Evolutionary conservation across 2,329 filamentous ascomycete genomes (phyloP).

Genomic region (Apiospora hydei): DNA sequence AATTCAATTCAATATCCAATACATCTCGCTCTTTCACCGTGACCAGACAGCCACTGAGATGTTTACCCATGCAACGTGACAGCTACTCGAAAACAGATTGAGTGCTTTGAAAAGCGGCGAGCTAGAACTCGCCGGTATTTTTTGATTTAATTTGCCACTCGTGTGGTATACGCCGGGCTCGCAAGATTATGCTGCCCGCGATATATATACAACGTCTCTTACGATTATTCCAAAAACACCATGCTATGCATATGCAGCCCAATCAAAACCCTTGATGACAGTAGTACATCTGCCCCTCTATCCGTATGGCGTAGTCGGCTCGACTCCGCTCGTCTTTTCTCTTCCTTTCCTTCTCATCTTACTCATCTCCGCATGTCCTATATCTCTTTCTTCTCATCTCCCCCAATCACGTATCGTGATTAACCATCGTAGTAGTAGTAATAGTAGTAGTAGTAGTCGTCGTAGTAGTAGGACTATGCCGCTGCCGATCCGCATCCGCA

Average conservation of each 20-base stretch:
- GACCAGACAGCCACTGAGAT: too few relatives aligned
- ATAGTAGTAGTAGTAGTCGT: too few relatives aligned
- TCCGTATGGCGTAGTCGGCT: not conserved
- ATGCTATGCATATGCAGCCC: slow-evolving; percentile 17
- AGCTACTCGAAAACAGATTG: too few relatives aligned
- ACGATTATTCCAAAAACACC: not conserved
- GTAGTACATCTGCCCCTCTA: not conserved
- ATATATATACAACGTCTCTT: too few relatives aligned
- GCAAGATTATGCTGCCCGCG: not conserved
- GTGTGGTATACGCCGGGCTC: not conserved
- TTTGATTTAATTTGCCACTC: not conserved
- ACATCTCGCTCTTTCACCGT: not conserved
- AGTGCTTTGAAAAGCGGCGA: not conserved
- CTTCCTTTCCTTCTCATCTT: not conserved
- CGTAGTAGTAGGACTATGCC: too few relatives aligned
- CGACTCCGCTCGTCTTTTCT: not conserved
- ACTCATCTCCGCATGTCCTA: too few relatives aligned
- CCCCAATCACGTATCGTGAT: not conserved
- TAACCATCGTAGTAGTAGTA: not conserved
- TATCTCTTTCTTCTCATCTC: too few relatives aligned
- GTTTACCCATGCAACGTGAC: too few relatives aligned
- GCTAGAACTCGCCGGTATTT: not conserved
- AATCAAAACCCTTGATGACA: not conserved
- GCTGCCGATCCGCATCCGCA: too few relatives aligned
- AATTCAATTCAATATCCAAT: too few relatives aligned